phyloP scores from a whole-genome alignment of 306 rosid species.

The Betula pendula region DNA sequence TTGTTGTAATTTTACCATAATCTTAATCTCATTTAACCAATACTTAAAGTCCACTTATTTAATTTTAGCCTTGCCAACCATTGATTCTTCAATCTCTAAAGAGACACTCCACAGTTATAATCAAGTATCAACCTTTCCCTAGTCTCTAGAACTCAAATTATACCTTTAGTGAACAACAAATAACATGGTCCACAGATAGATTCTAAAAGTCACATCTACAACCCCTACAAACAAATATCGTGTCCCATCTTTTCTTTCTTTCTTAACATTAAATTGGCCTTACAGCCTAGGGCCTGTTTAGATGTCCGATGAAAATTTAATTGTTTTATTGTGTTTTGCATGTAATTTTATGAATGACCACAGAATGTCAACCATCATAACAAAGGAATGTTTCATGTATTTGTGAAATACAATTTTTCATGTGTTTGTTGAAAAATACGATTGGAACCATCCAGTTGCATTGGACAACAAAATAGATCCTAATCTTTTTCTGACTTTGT shows the following conservation, averaged over 20 bases:
- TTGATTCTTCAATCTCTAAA: not conserved
- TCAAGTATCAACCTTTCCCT: constrained; percentile 7
- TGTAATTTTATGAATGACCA: not conserved
- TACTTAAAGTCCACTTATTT: not conserved
- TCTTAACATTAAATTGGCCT: not conserved
- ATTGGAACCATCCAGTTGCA: not conserved
- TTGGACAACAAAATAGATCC: not conserved
- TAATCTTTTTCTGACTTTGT: not conserved
- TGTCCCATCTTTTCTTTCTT: not conserved
- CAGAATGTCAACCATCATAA: not conserved
- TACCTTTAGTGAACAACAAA: too few species aligned
- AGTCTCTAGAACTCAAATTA: not conserved
- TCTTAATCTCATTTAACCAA: not conserved
- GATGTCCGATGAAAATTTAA: not conserved
- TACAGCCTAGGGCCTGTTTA: not conserved
- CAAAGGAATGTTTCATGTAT: not conserved
- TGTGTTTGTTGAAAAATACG: not conserved
- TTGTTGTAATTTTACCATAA: too few species aligned
- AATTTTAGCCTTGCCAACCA: not conserved
- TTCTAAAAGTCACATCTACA: not conserved
- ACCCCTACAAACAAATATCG: not conserved
- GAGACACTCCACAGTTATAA: not conserved
- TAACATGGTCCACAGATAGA: not conserved
- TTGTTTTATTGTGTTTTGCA: not conserved
- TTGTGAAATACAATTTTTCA: not conserved